Conservation (phyloP, 2,329 filamentous ascomycete genomes). For the Trichoderma brevicompactum region DNA sequence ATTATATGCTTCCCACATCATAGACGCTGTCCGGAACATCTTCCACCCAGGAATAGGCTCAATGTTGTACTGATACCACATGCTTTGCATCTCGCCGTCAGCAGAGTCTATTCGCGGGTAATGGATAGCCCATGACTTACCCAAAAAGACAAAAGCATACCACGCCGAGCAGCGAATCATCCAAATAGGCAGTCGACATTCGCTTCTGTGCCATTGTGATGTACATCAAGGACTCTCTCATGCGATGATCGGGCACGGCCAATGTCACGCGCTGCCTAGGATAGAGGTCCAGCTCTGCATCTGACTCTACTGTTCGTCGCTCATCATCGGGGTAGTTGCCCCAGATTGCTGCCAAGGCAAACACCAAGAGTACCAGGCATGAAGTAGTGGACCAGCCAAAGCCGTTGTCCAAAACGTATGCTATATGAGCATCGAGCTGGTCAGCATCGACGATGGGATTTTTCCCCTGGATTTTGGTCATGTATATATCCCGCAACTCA, state of each 20-base stretch:
- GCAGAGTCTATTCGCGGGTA: neutral
- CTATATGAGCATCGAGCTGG: conserved; percentile 8
- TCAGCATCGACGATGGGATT: conserved; percentile 15
- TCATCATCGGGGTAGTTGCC: conserved; percentile 17
- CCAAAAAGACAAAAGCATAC: conserved; percentile 20
- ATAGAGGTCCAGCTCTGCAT: neutral
- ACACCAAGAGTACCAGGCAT: conserved; percentile 9
- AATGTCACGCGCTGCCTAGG: conserved; percentile 8
- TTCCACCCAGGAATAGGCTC: conserved; percentile 16
- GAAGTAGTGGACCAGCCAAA: conserved; percentile 14
- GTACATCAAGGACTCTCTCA: conserved; percentile 17
- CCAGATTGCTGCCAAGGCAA: conserved; percentile 9
- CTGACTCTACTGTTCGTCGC: conserved; percentile 1
- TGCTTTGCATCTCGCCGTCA: neutral
- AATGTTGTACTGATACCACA: conserved; percentile 22
- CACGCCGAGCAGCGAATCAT: conserved; percentile 5
- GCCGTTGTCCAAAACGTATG: conserved; percentile 11
- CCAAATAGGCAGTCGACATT: conserved; percentile 15
- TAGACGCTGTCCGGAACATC: conserved; percentile 10
- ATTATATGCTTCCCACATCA: conserved; percentile 21
- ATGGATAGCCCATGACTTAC: neutral
- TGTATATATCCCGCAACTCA: conserved; percentile 13
- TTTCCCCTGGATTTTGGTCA: conserved; percentile 15
- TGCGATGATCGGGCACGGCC: conserved; percentile 8
- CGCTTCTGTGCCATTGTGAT: conserved; percentile 15